Evolutionary conservation across 768 basidiomycete genomes (phyloP), one percentile per base, ranked within the genome.

Genomic region (Leccinum disarticulatum): DNA sequence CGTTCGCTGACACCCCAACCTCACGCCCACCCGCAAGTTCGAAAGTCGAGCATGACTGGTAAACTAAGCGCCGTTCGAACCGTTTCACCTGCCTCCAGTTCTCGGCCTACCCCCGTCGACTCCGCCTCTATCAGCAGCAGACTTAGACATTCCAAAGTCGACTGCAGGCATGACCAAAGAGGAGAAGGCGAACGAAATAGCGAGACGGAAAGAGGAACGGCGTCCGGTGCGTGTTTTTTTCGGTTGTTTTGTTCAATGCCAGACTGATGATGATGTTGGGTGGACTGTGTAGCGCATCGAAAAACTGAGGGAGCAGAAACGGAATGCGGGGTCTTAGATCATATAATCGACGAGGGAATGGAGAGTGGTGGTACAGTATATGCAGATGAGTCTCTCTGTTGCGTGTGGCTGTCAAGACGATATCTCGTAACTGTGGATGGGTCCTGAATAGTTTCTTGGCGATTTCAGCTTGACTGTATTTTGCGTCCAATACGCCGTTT

Each of bases 111-210:
- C 3, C 70, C 69, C 1, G 3, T 75, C 69, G 1, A 59, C 71
- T 10, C 61, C 52, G 0, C 57, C 62, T 8, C 57, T 56, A 0
- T 53, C 55, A 1, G 47, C 46, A 2, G 36, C 48, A 10, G 68
- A 68, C n/a, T 19, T 65, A 1, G 59, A 69, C 9, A 57, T 48
- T 3, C 19, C 59, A 4, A 67, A 60, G 54, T 76, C 79, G 57
- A 74, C 82, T 28, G 73, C 72, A 1, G 77, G 76, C 0, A 79
- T 93, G 81, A 82, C 84, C 28, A 97, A 94, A 72, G 96, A 97
- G 73, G 94, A 95, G 65, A 96, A 91, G 73, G 91, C 91, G 2
- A 87, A 86, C n/a, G 93, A 97, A 77, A 89, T 98, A 87, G 90
- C 89, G 8, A 79, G 89, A 63, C 80, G 95, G 60, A 90, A 95